Evolutionary conservation across 75 land plant species (phyloP).

Genomic region (Pseudotsuga menziesii): DNA sequence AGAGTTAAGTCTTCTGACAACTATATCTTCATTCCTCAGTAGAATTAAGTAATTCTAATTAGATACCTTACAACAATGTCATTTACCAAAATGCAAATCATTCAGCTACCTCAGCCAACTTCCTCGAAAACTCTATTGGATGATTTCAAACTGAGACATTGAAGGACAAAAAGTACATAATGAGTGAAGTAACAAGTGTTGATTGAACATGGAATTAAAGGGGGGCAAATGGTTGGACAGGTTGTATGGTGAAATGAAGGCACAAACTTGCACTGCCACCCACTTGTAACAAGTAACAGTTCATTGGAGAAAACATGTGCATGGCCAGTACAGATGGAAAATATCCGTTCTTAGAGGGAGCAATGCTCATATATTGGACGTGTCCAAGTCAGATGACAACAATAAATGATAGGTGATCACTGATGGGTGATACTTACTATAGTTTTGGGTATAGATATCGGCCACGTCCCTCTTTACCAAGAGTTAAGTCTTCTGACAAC

Average conservation of each 20-base stretch:
- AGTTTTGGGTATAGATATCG: too few species aligned
- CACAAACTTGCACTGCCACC: too few species aligned
- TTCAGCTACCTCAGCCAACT: slow-evolving; percentile 57
- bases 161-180: too few species aligned
- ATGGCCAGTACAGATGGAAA: background rate
- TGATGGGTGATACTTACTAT: background rate
- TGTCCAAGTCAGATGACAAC: background rate
- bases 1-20: too few species aligned
- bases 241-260: too few species aligned
- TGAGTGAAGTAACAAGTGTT: too few species aligned
- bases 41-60: background rate
- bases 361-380: background rate
- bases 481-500: too few species aligned
- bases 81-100: background rate
- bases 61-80: slow-evolving; percentile 11
- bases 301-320: background rate
- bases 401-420: background rate
- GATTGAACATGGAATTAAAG: too few species aligned
- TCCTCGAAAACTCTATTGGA: slow-evolving; percentile 81
- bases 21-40: too few species aligned
- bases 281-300: background rate
- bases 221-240: too few species aligned
- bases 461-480: too few species aligned
- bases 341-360: background rate
- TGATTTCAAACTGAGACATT: slow-evolving; percentile 15